Conservation (phyloP, 495 filamentous ascomycete genomes). For the Parachaetomium inaequale region DNA sequence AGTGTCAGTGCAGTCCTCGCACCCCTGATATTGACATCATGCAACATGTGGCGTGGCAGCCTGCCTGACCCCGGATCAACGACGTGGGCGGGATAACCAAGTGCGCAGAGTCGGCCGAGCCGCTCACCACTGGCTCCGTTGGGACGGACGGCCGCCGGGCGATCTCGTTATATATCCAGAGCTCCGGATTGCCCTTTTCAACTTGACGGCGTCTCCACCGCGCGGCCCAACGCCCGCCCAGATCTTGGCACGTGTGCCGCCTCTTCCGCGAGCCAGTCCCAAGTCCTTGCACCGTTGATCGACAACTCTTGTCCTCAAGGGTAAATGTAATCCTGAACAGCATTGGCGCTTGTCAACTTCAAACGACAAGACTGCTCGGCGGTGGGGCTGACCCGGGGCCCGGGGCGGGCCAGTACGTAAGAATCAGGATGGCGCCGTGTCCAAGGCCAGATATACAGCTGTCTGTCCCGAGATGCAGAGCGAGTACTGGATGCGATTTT, state of each 20-base stretch:
- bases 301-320: background rate
- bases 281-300: background rate
- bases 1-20: too few relatives aligned
- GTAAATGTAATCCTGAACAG: background rate
- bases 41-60: too few relatives aligned
- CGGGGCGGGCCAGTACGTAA: background rate
- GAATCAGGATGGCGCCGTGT: background rate
- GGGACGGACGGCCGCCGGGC: background rate
- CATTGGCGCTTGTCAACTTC: background rate
- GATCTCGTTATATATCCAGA: background rate
- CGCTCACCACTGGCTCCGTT: background rate
- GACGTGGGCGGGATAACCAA: too few relatives aligned
- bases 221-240: background rate
- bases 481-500: too few relatives aligned
- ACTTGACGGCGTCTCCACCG: background rate
- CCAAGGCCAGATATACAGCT: background rate
- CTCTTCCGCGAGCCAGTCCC: background rate
- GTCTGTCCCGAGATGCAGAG: background rate
- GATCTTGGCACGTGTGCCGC: slow-evolving; percentile 9
- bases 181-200: background rate
- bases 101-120: too few relatives aligned
- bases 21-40: too few relatives aligned
- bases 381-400: background rate
- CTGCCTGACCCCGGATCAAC: too few relatives aligned
- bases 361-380: background rate